Evolutionary conservation across 1,139 yeast genomes (phyloP).

Genomic region (Candida sp.): DNA sequence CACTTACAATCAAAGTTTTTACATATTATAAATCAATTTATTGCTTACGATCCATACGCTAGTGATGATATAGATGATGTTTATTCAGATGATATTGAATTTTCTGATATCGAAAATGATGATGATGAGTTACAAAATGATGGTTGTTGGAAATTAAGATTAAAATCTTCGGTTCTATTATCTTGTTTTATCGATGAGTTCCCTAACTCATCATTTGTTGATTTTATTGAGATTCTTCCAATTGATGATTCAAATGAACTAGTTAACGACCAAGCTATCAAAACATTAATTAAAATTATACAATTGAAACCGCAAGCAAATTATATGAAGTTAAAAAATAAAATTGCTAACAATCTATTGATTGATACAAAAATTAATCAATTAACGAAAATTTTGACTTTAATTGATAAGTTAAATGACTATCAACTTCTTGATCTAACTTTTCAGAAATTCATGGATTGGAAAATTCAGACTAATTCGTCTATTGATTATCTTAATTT

Average conservation of each 20-base stretch:
- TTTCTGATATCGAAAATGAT: conserved; percentile 37
- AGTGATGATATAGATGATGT: conserved; percentile 38
- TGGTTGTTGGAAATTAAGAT: conserved; percentile 69
- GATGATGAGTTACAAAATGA: conserved; percentile 41
- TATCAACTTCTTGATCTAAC: conserved; percentile 16
- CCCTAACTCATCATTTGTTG: conserved; percentile 17
- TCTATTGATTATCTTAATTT: conserved; percentile 24
- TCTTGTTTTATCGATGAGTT: conserved; percentile 33
- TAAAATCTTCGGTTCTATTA: conserved; percentile 48
- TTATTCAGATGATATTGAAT: conserved; percentile 34
- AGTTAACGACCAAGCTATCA: conserved; percentile 38
- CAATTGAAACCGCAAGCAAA: neutral
- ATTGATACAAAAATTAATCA: conserved; percentile 17
- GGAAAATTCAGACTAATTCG: conserved; percentile 18
- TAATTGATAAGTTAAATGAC: conserved; percentile 27
- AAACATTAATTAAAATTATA: conserved; percentile 23
- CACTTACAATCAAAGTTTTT: conserved; percentile 8
- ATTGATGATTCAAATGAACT: conserved; percentile 37
- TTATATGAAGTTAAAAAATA: conserved; percentile 8
- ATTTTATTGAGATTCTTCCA: conserved; percentile 7
- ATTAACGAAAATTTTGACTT: conserved; percentile 20
- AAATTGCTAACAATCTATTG: conserved; percentile 16
- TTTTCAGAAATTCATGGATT: conserved; percentile 13
- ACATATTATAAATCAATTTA: conserved; percentile 29
- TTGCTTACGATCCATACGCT: conserved; percentile 55